These are phyloP conservation scores for Kazachstania taianensis DNA, from an alignment of 805 yeast genomes.

Conservation along the genomic window DNA sequence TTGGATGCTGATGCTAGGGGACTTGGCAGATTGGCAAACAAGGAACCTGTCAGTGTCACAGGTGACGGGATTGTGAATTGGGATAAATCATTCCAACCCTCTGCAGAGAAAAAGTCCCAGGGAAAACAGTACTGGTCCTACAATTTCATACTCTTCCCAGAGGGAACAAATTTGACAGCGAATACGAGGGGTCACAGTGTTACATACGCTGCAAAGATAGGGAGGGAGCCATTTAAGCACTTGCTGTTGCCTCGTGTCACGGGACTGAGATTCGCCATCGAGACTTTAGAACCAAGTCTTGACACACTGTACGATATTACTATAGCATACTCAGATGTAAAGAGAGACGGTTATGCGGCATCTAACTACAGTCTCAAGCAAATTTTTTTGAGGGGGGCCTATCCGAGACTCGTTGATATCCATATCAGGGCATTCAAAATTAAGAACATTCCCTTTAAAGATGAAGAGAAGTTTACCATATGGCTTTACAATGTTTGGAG, in stretches of 20 bases:
- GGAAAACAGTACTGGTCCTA: conserved; percentile 39
- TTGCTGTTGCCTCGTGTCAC: conserved; percentile 74
- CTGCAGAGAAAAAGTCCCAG: conserved; percentile 2
- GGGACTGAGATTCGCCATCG: conserved; percentile 63
- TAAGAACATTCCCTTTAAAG: conserved; percentile 53
- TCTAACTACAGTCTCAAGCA: conserved; percentile 55
- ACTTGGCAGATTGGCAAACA: conserved; percentile 40
- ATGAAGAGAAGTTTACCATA: conserved; percentile 47
- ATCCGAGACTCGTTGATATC: conserved; percentile 58
- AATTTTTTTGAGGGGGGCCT: conserved; percentile 57
- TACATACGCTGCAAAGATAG: conserved; percentile 44
- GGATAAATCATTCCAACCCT: conserved; percentile 23
- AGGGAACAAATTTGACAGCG: conserved; percentile 78
- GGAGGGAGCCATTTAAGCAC: conserved; percentile 43
- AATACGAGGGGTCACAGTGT: conserved; percentile 51
- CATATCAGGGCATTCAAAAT: conserved; percentile 51
- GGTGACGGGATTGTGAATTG: conserved; percentile 22
- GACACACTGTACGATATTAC: conserved; percentile 71
- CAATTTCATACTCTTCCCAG: conserved; percentile 77
- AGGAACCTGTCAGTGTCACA: conserved; percentile 16
- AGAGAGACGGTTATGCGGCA: conserved; percentile 60
- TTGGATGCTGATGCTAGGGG: conserved; percentile 57
- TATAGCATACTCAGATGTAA: conserved; percentile 68
- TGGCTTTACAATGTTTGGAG: conserved; percentile 75
- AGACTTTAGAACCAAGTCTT: conserved; percentile 42